Percentiles rank a stretch among this genome's conserved stretches.
These are phyloP conservation scores for Strigomonas culicis DNA, from an alignment of 208 protist genomes.

Conservation along the genomic window DNA sequence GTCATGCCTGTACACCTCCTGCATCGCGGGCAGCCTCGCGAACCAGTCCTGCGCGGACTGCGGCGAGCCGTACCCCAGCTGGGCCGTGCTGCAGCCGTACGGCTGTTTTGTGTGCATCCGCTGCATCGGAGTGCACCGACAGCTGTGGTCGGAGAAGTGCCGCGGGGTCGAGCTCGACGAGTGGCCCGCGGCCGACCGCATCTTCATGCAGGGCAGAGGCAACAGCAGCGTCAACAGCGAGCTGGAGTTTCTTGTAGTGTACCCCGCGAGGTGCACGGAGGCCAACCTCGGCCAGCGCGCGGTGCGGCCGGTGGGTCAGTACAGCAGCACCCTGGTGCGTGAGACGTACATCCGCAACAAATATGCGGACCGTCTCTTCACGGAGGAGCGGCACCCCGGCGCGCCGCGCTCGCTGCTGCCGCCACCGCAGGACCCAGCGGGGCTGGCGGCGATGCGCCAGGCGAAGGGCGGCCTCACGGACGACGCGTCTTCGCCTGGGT, in stretches of 20 bases:
- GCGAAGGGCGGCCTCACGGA: background rate
- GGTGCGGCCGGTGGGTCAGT: slow-evolving; percentile 30
- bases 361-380: slow-evolving; percentile 59
- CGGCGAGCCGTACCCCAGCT: slow-evolving; percentile 46
- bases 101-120: slow-evolving; percentile 74
- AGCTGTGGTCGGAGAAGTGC: slow-evolving; percentile 68
- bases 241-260: slow-evolving; percentile 52
- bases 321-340: slow-evolving; percentile 33
- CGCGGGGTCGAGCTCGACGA: slow-evolving; percentile 59
- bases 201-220: slow-evolving; percentile 54
- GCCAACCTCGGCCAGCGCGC: slow-evolving; percentile 18
- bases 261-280: slow-evolving; percentile 26
- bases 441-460: background rate
- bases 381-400: slow-evolving; percentile 22
- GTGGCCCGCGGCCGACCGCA: slow-evolving; percentile 45
- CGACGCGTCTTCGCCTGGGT: background rate
- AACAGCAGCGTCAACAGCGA: slow-evolving; percentile 57
- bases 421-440: slow-evolving; percentile 17
- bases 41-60: slow-evolving; percentile 70
- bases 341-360: slow-evolving; percentile 56
- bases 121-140: slow-evolving; percentile 72
- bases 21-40: slow-evolving; percentile 22
- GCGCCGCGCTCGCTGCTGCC: slow-evolving; percentile 11
- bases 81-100: slow-evolving; percentile 63
- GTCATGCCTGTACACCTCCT: slow-evolving; percentile 42